Evolutionary conservation across 108 stramenopile genomes (phyloP).

Genomic region (Mediolabrus comicus): DNA sequence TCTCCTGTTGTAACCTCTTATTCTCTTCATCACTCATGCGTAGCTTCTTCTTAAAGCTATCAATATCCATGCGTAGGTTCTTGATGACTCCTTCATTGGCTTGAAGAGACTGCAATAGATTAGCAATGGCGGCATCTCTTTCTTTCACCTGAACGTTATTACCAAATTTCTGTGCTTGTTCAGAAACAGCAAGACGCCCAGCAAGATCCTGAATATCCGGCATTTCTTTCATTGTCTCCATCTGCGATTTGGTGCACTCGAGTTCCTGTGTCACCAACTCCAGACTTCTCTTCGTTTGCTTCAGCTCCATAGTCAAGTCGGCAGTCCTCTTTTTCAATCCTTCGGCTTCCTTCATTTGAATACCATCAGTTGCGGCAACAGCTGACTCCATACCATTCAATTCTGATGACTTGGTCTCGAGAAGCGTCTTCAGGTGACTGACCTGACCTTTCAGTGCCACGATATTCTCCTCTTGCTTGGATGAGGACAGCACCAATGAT

Average conservation of each 20-base stretch:
- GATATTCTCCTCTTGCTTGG: constrained; percentile 57
- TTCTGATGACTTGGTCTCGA: constrained; percentile 34
- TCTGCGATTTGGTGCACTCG: constrained; percentile 25
- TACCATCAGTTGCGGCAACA: constrained; percentile 13
- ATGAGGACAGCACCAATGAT: constrained; percentile 63
- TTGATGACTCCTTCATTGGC: constrained; percentile 30
- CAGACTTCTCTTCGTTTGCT: constrained; percentile 23
- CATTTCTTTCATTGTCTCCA: constrained; percentile 25
- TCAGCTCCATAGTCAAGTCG: constrained; percentile 25
- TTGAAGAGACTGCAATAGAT: constrained; percentile 42
- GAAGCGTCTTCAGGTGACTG: constrained; percentile 27
- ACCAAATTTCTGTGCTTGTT: constrained; percentile 28
- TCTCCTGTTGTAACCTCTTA: constrained; percentile 65
- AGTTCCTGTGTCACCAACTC: constrained; percentile 18
- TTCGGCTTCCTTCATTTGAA: constrained; percentile 42
- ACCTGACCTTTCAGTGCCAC: constrained; percentile 46
- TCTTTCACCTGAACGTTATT: constrained; percentile 42
- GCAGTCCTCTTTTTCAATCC: constrained; percentile 13
- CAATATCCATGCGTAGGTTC: constrained; percentile 35
- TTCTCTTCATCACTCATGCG: constrained; percentile 43
- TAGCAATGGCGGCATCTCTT: constrained; percentile 39
- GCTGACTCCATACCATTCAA: constrained; percentile 42
- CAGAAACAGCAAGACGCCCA: constrained; percentile 31
- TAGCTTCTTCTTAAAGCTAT: constrained; percentile 33
- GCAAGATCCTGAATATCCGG: constrained; percentile 38